These are phyloP conservation scores for Podospora tetraspora DNA, from an alignment of 495 filamentous ascomycete genomes.

Conservation along the genomic window DNA sequence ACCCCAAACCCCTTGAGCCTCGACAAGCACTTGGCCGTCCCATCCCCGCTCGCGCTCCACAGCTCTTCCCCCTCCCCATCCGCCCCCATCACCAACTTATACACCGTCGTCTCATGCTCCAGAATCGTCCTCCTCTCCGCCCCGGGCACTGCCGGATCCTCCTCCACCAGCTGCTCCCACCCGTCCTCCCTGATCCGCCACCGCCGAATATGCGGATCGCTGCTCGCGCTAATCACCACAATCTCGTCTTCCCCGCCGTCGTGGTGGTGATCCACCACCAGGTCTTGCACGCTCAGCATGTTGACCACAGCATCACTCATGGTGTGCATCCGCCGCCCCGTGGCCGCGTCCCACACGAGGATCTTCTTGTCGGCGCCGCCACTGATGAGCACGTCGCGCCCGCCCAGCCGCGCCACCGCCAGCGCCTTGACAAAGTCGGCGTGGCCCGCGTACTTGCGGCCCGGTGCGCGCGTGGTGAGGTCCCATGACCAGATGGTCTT, in stretches of 20 bases:
- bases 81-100: conserved; percentile 59
- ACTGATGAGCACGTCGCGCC: conserved; percentile 67
- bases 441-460: conserved; percentile 66
- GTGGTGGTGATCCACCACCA: conserved; percentile 60
- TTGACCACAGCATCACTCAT: conserved; percentile 63
- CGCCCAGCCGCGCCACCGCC: conserved; percentile 47
- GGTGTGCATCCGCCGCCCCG: conserved; percentile 61
- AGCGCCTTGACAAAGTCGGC: conserved; percentile 86
- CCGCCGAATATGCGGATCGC: conserved; percentile 75
- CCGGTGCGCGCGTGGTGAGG: conserved; percentile 46
- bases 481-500: conserved; percentile 84
- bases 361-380: conserved; percentile 84
- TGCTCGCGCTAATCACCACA: conserved; percentile 70
- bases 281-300: conserved; percentile 67
- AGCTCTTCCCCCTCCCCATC: conserved; percentile 60
- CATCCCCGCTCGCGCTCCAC: conserved; percentile 89
- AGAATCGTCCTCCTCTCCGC: conserved; percentile 55
- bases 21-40: conserved; percentile 68
- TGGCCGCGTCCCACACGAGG: conserved; percentile 70
- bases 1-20: conserved; percentile 59
- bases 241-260: conserved; percentile 36
- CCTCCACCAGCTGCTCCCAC: conserved; percentile 44
- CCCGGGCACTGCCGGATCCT: conserved; percentile 32
- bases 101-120: conserved; percentile 85
- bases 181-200: conserved; percentile 52